These are phyloP conservation scores for Botrytis medusae DNA, from an alignment of 2,329 filamentous ascomycete genomes.

Conservation along the genomic window DNA sequence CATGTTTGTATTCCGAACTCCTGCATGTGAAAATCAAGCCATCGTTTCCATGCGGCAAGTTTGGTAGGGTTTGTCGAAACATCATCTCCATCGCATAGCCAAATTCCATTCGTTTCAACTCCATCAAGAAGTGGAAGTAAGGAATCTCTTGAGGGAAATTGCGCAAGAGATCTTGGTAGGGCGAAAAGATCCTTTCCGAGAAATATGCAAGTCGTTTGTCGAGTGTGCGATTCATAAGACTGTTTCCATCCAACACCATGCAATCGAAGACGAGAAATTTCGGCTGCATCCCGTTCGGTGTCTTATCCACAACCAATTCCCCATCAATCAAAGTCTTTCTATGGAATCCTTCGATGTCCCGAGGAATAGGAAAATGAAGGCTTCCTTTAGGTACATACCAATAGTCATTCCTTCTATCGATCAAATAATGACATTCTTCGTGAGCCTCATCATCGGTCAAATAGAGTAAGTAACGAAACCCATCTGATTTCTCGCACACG, in stretches of 20 bases:
- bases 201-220: constrained; percentile 90
- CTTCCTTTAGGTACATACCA: constrained; percentile 71
- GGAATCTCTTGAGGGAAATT: constrained; percentile 67
- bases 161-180: constrained; percentile 63
- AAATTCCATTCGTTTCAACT: constrained; percentile 87
- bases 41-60: constrained; percentile 88
- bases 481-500: constrained; percentile 97
- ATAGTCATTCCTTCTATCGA: constrained; percentile 98
- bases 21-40: constrained; percentile 97
- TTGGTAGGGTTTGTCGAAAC: constrained; percentile 83
- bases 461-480: constrained; percentile 93
- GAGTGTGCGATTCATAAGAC: constrained; percentile 74
- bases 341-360: constrained; percentile 68
- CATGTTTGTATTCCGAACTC: constrained; percentile 79
- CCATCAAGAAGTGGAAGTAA: constrained; percentile 75
- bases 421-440: constrained; percentile 79
- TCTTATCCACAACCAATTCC: constrained; percentile 85
- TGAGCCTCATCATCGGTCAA: constrained; percentile 65
- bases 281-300: constrained; percentile 67
- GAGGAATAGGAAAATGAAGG: constrained; percentile 77
- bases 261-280: constrained; percentile 94
- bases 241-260: constrained; percentile 74
- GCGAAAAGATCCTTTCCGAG: constrained; percentile 71
- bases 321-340: constrained; percentile 83
- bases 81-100: constrained; percentile 89